Evolutionary conservation across 78 protist species (phyloP), one percentile per base, ranked within the genome.

Genomic region (Dictyostelium capitatum): DNA sequence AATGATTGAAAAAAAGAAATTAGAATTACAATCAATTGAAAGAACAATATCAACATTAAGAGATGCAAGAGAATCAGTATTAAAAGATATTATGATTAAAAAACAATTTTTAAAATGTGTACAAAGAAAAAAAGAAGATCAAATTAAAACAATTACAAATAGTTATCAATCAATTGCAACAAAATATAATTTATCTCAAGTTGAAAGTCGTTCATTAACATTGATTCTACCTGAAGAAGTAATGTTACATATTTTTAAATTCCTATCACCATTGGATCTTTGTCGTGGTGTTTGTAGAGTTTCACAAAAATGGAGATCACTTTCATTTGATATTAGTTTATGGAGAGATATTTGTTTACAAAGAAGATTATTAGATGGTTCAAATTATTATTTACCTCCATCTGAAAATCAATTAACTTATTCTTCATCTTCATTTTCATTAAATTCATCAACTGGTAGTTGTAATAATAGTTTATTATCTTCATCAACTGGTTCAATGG

Each of bases 281-380:
- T 87, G 93, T 23, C 77, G 84, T 11, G 83, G 84, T 14, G 93
- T 87, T 9, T 87, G 93, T 51, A 19, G 93, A 1, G 93, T 87
- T 28, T 37, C 59, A 11, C 15, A 28, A 14, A 87, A 87, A 37
- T 87, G 93, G 93, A 57, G 84, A 25, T 41, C 80, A 19, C 41
- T 87, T 14, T 77, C 93, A 2, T 87, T 87, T 77, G 93, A 87
- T 51, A 77, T 87, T 23, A 62, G 83, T 59, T 25, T 87, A 15
- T 87, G 93, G 93, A 56, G 93, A 51, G 83, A 74, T 23, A 62
- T 87, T 37, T 87, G 93, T 51, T 70, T 87, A 43, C 85, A 87
- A 87, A 23, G 93, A 30, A 62, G 70, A 23, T 59, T 87, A 59
- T 59, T 87, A 0, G 93, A 87, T 65, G 84, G 84, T 37, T 78